These are phyloP conservation scores for Lantana camara DNA, from an alignment of 257 asterid species.

Conservation along the genomic window DNA sequence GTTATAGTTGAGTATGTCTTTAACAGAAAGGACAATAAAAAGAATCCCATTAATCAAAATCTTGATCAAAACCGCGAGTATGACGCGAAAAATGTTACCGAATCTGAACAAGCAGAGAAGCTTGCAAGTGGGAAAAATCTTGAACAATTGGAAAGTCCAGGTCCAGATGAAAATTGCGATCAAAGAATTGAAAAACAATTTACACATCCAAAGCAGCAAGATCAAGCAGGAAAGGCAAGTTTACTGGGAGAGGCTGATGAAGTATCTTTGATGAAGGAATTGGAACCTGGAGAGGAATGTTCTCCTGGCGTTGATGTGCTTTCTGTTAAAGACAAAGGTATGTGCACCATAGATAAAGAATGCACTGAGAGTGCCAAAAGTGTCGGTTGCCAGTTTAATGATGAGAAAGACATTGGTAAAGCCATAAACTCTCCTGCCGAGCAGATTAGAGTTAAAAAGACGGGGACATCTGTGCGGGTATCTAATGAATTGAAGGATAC, in stretches of 20 bases:
- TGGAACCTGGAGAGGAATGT: too few relatives aligned
- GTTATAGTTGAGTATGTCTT: background rate
- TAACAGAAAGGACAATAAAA: background rate
- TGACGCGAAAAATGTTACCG: background rate
- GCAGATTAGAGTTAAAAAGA: background rate
- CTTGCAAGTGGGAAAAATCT: background rate
- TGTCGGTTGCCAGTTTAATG: too few relatives aligned
- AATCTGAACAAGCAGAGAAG: background rate
- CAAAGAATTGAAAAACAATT: background rate
- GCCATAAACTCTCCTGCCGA: too few relatives aligned
- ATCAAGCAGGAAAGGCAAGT: background rate
- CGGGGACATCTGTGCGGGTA: background rate
- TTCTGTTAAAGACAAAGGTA: too few relatives aligned
- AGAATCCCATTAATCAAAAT: background rate
- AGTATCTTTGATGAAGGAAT: too few relatives aligned
- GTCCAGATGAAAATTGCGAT: background rate
- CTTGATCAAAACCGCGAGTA: background rate
- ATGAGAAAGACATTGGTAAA: too few relatives aligned
- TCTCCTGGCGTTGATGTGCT: too few relatives aligned
- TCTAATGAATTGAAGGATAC: background rate
- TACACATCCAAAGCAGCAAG: background rate
- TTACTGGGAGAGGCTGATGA: background rate
- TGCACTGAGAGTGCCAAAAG: too few relatives aligned
- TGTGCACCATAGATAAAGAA: too few relatives aligned
- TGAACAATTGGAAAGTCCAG: background rate